These are phyloP conservation scores for Blastobotrys attinorum DNA, from an alignment of 805 yeast genomes.

Conservation along the genomic window DNA sequence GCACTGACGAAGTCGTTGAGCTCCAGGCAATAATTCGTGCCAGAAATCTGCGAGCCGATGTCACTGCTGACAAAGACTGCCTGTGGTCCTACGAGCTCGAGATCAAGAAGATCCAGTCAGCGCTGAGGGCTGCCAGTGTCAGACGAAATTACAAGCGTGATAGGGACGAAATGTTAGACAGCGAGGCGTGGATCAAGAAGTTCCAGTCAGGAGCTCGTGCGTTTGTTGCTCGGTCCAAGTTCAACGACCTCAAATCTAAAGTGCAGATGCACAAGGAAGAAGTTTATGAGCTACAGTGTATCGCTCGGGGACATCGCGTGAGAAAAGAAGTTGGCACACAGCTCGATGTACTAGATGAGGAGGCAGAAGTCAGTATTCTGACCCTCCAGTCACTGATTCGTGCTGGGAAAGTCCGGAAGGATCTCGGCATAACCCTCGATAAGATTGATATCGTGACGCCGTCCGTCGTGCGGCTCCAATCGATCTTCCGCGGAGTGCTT, in stretches of 20 bases:
- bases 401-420: constrained; percentile 32
- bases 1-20: not conserved
- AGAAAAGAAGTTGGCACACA: constrained; percentile 33
- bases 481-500: constrained; percentile 31
- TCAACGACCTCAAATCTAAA: constrained; percentile 20
- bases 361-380: constrained; percentile 22
- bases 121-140: constrained; percentile 53
- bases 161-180: constrained; percentile 11
- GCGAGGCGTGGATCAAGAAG: constrained; percentile 4
- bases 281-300: constrained; percentile 46
- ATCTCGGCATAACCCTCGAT: constrained; percentile 11
- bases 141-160: constrained; percentile 35
- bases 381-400: constrained; percentile 50
- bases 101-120: constrained; percentile 45
- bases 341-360: not conserved
- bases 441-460: constrained; percentile 15
- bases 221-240: constrained; percentile 17
- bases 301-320: constrained; percentile 39
- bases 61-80: not conserved
- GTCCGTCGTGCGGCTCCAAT: constrained; percentile 28
- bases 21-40: constrained; percentile 20
- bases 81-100: constrained; percentile 22
- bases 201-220: constrained; percentile 39
- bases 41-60: constrained; percentile 1
- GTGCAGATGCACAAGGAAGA: constrained; percentile 34